These are phyloP conservation scores for Tetrapisispora fleetii DNA, from an alignment of 805 yeast species.

Conservation along the genomic window DNA sequence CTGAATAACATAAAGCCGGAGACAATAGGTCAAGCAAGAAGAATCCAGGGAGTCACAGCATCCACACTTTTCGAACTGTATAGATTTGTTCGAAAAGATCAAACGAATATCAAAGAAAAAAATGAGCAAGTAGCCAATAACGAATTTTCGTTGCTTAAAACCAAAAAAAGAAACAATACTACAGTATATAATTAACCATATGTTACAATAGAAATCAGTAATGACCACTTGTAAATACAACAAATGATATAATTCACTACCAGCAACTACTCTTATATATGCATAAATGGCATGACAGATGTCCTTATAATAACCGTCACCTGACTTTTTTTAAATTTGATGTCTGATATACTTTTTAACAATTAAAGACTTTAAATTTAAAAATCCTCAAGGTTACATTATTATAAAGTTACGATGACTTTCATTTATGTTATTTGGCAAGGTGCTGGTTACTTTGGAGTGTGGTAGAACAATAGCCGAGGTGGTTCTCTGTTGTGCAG, in stretches of 20 bases:
- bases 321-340: background rate
- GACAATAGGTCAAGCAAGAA: slow-evolving; percentile 89
- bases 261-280: background rate
- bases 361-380: no score
- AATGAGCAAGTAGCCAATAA: background rate
- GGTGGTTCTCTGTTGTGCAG: no score
- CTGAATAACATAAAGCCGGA: slow-evolving; percentile 71
- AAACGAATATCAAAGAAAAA: background rate
- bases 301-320: background rate
- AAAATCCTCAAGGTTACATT: no score
- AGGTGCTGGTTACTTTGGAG: no score
- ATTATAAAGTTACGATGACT: no score
- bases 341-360: no score
- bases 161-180: no score
- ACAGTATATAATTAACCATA: no score
- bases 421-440: no score
- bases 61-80: slow-evolving; percentile 80
- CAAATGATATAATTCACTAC: background rate
- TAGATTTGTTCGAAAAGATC: slow-evolving; percentile 30
- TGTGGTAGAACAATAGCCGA: no score
- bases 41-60: slow-evolving; percentile 92
- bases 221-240: background rate
- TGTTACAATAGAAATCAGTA: no score
- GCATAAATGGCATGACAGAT: background rate
- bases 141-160: no score